Percentiles rank a stretch among this genome's conserved stretches.
Conservation (phyloP, 1,284 basidiomycete species). For the Athelia psychrophila region DNA sequence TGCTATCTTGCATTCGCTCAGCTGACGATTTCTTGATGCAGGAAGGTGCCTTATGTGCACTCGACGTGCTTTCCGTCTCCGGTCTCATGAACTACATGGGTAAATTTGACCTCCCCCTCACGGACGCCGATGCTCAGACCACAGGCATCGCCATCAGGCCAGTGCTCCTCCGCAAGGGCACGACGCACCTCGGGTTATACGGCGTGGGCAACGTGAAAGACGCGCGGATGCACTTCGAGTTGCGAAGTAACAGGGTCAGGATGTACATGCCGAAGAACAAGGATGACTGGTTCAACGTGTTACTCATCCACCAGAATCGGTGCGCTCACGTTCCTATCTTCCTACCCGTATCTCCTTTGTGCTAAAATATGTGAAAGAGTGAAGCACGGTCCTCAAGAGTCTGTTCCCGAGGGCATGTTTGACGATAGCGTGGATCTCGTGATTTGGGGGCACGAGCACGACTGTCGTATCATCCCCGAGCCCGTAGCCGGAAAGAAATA, state of each 20-base stretch:
- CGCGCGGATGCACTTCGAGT: constrained; percentile 93
- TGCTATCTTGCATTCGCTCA: neutral
- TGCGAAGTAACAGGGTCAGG: constrained; percentile 88
- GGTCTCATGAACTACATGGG: constrained; percentile 98
- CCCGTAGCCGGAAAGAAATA: constrained; percentile 90
- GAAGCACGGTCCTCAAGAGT: constrained; percentile 90
- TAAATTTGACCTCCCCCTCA: constrained; percentile 72
- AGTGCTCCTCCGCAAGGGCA: constrained; percentile 87
- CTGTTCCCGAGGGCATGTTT: constrained; percentile 95
- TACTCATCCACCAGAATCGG: constrained; percentile 97
- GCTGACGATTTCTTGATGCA: constrained; percentile 26
- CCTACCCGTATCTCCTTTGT: too few relatives aligned
- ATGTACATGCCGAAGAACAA: constrained; percentile 95
- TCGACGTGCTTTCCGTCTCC: constrained; percentile 92
- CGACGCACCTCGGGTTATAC: constrained; percentile 85
- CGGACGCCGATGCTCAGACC: constrained; percentile 63
- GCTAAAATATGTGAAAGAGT: constrained; percentile 51
- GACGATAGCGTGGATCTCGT: constrained; percentile 94
- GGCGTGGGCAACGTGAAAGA: constrained; percentile 98
- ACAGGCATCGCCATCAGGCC: constrained; percentile 88
- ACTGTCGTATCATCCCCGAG: constrained; percentile 91
- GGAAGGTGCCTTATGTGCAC: constrained; percentile 94
- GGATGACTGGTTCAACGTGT: constrained; percentile 92
- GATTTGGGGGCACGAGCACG: constrained; percentile 99
- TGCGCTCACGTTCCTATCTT: constrained; percentile 30